Evolutionary conservation across 345 rosid species (phyloP), one percentile per base, ranked within the genome.

Genomic region (Lumnitzera littorea): DNA sequence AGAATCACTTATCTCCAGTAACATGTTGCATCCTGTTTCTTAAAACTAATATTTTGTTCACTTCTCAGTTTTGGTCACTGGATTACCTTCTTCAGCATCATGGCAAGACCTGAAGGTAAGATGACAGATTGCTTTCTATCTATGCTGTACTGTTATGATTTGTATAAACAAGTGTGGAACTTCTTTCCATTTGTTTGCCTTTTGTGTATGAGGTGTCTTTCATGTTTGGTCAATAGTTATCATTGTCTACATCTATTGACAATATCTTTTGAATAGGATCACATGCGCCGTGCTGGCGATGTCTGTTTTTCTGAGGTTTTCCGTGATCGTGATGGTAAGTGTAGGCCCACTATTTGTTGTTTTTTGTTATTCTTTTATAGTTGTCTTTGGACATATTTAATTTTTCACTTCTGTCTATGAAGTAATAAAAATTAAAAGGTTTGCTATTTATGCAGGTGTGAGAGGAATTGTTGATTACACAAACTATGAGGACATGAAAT

Each of bases 71-170:
- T 61, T 86, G 76, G 82, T 94, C 55, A 83, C 92, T 31, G 99
- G 99, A 46, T 71, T 94, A 57, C 99, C 99, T 4, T 72, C 91
- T 4, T 91, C 99, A 73, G 99, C 99, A 54, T 94, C 99, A 25
- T 94, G 99, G 99, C 97, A 94, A 72, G 99, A 94, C 73, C 88
- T 91, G n/a, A 94, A 94, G 91, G 99, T 94, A 56, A 71, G 72
- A 9, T n/a, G 16, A 23, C 46, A 25, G 41, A 9, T 31, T 27
- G 20, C 48, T 55, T 3, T 15, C 13, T 31, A 2, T 16, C 27
- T 23, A 43, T 12, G 10, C 27, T 24, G 9, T 13, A 9, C 24
- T 15, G 2, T 7, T 52, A 25, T 0, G 3, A 16, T 15, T 3
- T 52, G 13, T 16, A 15, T 52, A 52, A 16, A 50, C 20, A 50